Base-by-base conservation (phyloP, 1,284 basidiomycete species). In the Fomitopsis palustris region DNA sequence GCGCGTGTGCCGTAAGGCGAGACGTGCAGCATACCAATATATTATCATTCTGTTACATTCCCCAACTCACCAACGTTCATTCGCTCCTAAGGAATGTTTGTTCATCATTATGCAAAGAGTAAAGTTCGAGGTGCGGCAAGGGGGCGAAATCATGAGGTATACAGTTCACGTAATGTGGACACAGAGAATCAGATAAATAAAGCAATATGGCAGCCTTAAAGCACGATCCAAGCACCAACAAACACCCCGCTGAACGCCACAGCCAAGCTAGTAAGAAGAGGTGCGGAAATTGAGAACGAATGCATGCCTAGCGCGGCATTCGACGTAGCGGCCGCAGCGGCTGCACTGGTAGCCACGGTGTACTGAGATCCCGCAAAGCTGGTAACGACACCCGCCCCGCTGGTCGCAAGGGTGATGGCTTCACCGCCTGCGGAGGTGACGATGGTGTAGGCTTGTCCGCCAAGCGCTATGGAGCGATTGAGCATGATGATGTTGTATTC, bases 361-460 rank as follows among this genome's bases (percentile, higher is more conserved):
- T 77, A 85, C 3, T 77, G 69, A 1, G 78, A 78, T 17, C 83
- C 84, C 31, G 77, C 83, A 58, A 80, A 79, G 25, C 79, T 78
- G 10, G 83, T 86, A 8, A 72, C 76, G 31, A 72, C 69, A 19
- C 81, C 83, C 14, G 70, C 79, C 17, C 74, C 75, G 59, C 71
- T 71, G 5, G 75, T 73, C 7, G 85, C 76, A 14, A 87, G 72
- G 1, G 85, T 87, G 61, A 81, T 71, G 3, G 76, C 85, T 42
- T 78, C 54, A 10, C 84, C 86, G 25, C 80, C 86, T 37, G 58
- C 70, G 16, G 77, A 77, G 7, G 77, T 78, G n/a, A 82, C 68
- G 16, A 77, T 64, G 1, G 80, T 81, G 33, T 66, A 70, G 8
- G 67, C 74, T 5, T 68, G 54, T 1, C 76, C 79, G 23, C 71